phyloP scores from a whole-genome alignment of 164 flowering plant genomes.

The Platanus orientalis region DNA sequence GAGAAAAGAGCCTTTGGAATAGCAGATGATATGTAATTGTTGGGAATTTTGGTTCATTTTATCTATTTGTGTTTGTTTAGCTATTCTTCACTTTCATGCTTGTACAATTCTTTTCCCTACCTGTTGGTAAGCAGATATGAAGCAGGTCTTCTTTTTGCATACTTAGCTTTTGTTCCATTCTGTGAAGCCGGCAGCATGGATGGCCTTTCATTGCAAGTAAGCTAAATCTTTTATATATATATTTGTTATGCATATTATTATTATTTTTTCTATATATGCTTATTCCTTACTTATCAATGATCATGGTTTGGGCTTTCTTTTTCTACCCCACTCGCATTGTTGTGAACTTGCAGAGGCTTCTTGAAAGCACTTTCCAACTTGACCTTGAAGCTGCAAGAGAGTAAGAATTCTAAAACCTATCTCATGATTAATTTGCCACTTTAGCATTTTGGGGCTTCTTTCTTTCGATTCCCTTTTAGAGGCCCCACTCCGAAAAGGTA shows the following conservation, averaged over 20 bases:
- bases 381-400: slow-evolving; percentile 88
- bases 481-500: too few species aligned
- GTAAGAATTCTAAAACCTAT: slow-evolving; percentile 37
- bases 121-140: slow-evolving; percentile 56
- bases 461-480: too few species aligned
- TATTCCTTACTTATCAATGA: neutral
- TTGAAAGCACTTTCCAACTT: slow-evolving; percentile 84
- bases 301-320: neutral
- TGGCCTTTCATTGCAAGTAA: slow-evolving; percentile 80
- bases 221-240: slow-evolving; percentile 4
- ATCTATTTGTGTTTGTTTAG: neutral
- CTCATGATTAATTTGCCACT: neutral
- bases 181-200: slow-evolving; percentile 90
- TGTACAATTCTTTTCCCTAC: neutral
- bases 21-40: slow-evolving; percentile 85
- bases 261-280: neutral
- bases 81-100: neutral
- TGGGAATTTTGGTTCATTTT: slow-evolving; percentile 3
- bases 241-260: neutral
- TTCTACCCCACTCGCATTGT: neutral
- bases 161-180: slow-evolving; percentile 87
- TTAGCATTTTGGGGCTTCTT: too few species aligned
- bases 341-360: slow-evolving; percentile 63
- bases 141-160: slow-evolving; percentile 90
- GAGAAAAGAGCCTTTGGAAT: slow-evolving; percentile 89